Evolutionary conservation across 108 stramenopile species (phyloP).

Genomic region (Epithemia pelagica): DNA sequence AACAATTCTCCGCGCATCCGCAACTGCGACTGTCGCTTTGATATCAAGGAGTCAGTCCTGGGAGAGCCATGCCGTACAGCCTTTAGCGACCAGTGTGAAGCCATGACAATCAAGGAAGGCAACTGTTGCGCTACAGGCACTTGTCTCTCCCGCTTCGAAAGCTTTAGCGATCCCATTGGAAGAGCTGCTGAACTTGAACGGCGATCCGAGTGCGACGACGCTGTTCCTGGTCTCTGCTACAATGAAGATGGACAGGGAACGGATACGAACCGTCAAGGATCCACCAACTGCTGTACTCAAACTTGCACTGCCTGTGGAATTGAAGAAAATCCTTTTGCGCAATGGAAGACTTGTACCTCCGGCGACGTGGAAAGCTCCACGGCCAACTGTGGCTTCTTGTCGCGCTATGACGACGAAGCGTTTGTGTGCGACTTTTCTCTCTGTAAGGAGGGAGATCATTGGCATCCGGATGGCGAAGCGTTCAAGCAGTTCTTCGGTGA

Average conservation of each 20-base stretch:
- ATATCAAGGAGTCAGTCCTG: not conserved
- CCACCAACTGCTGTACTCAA: slow-evolving; percentile 6
- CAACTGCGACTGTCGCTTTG: not conserved
- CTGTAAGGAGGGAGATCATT: not conserved
- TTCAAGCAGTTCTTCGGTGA: too few species aligned
- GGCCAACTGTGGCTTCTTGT: not conserved
- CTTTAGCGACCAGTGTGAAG: not conserved
- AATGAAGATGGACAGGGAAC: not conserved
- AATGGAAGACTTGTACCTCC: not conserved
- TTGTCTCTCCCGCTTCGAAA: not conserved
- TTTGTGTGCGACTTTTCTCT: not conserved
- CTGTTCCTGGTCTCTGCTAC: not conserved
- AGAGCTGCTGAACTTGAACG: not conserved
- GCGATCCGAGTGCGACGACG: not conserved
- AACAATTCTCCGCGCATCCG: not conserved
- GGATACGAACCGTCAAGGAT: too few species aligned
- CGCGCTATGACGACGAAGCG: not conserved
- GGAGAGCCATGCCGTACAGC: slow-evolving; percentile 1
- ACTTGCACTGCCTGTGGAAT: not conserved
- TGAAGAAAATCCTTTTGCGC: not conserved
- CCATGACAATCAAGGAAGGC: not conserved
- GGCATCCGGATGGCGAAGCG: not conserved
- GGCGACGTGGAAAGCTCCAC: not conserved
- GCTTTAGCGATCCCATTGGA: not conserved
- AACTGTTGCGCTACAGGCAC: not conserved